These are phyloP conservation scores for Hemileccinum rubropunctum DNA, from an alignment of 768 basidiomycete species.

Conservation along the genomic window DNA sequence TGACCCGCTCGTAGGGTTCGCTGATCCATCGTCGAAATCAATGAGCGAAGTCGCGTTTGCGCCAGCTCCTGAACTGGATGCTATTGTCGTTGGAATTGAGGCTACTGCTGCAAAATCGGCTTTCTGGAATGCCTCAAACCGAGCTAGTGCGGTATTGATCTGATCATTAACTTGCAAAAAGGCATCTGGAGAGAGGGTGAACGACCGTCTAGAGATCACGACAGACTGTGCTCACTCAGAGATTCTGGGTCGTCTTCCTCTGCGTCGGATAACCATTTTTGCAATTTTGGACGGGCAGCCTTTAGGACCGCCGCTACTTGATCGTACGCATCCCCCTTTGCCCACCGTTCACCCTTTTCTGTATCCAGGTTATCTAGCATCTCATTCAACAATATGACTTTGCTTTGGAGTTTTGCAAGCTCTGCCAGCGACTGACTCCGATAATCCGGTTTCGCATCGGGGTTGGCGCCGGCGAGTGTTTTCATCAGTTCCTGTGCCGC, in stretches of 20 bases:
- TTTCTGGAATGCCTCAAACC: slow-evolving; percentile 91
- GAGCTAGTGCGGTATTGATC: slow-evolving; percentile 86
- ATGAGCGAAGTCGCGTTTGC: slow-evolving; percentile 55
- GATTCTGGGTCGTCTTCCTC: slow-evolving; percentile 87
- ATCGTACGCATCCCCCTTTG: slow-evolving; percentile 89
- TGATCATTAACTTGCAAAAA: slow-evolving; percentile 97
- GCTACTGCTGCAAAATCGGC: slow-evolving; percentile 81
- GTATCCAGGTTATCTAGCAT: slow-evolving; percentile 91
- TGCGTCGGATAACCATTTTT: slow-evolving; percentile 97
- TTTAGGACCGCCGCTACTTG: slow-evolving; percentile 87
- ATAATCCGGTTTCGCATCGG: slow-evolving; percentile 93
- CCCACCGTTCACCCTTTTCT: slow-evolving; percentile 72
- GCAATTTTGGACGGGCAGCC: slow-evolving; percentile 87
- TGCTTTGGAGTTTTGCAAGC: slow-evolving; percentile 90
- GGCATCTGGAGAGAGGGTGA: slow-evolving; percentile 55
- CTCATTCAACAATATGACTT: slow-evolving; percentile 94
- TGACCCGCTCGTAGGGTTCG: slow-evolving; percentile 15
- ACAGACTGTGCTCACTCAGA: slow-evolving; percentile 54
- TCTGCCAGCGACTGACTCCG: slow-evolving; percentile 85
- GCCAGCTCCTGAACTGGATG: slow-evolving; percentile 25
- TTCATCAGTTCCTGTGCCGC: slow-evolving; percentile 99
- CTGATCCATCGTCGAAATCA: slow-evolving; percentile 64
- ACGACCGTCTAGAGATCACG: background rate
- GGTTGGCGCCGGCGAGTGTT: slow-evolving; percentile 88
- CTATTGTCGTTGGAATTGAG: slow-evolving; percentile 63